Evolutionary conservation across 495 filamentous ascomycete species (phyloP), one percentile per base, ranked within the genome.

Genomic region (Antarctomyces pellizariae): DNA sequence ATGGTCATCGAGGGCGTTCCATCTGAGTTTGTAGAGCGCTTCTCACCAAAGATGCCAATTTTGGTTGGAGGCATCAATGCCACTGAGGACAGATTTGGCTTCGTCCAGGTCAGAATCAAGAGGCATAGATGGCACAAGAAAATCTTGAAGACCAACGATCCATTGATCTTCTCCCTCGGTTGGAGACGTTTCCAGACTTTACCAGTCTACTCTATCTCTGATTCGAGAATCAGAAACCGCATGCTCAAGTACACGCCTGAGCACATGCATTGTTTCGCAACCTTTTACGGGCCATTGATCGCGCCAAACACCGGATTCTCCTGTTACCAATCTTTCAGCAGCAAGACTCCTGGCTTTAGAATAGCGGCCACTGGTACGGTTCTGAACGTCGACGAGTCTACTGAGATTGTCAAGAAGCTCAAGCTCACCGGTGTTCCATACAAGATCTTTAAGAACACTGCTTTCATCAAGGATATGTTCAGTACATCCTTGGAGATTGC

Each of bases 401-500:
- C 76, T 0, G 84, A 93, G 41, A 93, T 97, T 36, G 89, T 95
- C 42, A 97, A 97, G 61, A 97, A 97, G 57, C 67, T 97, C 39
- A 97, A 95, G 46, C 63, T 97, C 15, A 89, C 78, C 9, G 82
- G 82, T 36, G 58, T 65, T 15, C 79, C 86, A 4, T 83, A 79
- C 54, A 97, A 95, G 56, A 90, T 97, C 49, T 97, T 92, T 64
- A 89, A 89, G 45, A 97, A 97, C 52, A 97, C 86, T 0, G 80
- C 86, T 10, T 95, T 97, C 51, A 86, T 97, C 56, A 84, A 82
- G 45, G 79, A 93, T 47, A 97, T 97, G 86, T 97, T 97, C 58
- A 82, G 64, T 40, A 71, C 71, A 1, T 56, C 76, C 0, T 62
- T 97, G 8, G 86, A 97, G 45, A 80, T 95, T 32, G 84, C 86